Conservation (phyloP, 108 stramenopile species). For the Nitzschia sp. region DNA sequence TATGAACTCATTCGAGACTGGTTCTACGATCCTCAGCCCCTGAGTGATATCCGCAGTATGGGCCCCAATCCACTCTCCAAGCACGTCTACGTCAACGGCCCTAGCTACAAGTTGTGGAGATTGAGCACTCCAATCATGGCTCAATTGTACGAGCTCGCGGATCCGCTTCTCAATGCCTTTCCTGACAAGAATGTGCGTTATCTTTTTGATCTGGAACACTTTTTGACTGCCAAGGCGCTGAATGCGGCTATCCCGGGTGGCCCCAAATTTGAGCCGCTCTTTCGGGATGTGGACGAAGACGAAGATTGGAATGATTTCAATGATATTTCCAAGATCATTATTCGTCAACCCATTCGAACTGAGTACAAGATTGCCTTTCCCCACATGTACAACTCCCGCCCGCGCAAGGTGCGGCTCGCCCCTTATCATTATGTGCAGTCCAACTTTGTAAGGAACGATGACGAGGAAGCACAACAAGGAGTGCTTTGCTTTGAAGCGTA, state of each 20-base stretch:
- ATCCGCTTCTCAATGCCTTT: constrained; percentile 88
- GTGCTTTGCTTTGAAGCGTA: constrained; percentile 65
- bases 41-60: constrained; percentile 44
- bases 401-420: constrained; percentile 84
- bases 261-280: constrained; percentile 99
- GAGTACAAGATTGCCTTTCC: constrained; percentile 99
- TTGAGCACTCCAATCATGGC: constrained; percentile 94
- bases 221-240: constrained; percentile 98
- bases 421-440: constrained; percentile 94
- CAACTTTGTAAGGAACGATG: constrained; percentile 86
- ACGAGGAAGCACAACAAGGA: constrained; percentile 68
- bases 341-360: constrained; percentile 95
- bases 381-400: constrained; percentile 97
- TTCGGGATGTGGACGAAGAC: constrained; percentile 95
- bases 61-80: constrained; percentile 56
- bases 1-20: constrained; percentile 74
- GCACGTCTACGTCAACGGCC: constrained; percentile 90
- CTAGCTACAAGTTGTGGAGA: constrained; percentile 93
- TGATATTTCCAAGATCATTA: constrained; percentile 99
- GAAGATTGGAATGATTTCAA: constrained; percentile 99
- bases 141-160: constrained; percentile 92
- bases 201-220: constrained; percentile 93
- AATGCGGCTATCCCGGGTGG: constrained; percentile 99
- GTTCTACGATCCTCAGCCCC: constrained; percentile 83
- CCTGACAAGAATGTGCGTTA: constrained; percentile 91